Base-by-base conservation (phyloP, 306 rosid species). In the Pyrus betulifolia region DNA sequence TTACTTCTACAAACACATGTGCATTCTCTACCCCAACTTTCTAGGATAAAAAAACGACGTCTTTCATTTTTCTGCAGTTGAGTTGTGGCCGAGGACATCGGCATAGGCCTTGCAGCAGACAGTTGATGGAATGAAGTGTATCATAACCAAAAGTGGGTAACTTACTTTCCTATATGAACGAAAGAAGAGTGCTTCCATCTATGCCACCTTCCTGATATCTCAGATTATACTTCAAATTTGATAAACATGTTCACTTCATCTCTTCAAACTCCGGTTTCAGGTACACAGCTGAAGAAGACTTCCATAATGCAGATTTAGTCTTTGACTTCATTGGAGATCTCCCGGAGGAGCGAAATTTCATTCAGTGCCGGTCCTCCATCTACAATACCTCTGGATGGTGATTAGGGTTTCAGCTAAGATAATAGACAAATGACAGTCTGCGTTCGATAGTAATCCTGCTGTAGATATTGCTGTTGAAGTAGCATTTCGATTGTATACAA, bases 41-140 rank as follows among this genome's bases (percentile, higher is more conserved):
- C 14, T 57, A 57, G 25, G 27, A n/a, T n/a, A 57, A 21, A 21
- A 12, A 40, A n/a, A n/a, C n/a, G n/a, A n/a, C n/a, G n/a, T 27
- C 63, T 5, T 49, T 49, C 55, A 18, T 49, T 49, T 49, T 15
- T 49, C 8, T 49, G 6, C 55, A 15, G 98, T 79, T 92, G 98
- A 82, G 96, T 89, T 69, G 99, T 95, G 89, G 89, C 92, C 49
- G 97, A 92, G 88, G 99, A 92, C 80, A 95, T 97, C 40, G 91
- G 93, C 81, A 95, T 95, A 77, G 97, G 99, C 83, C 96, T 95
- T 69, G 91, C 97, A 72, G 99, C 99, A 46, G 99, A 96, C 71
- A 89, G 89, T 85, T 42, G 97, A 97, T 19, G 97, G 99, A 71
- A 95, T 92, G 99, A 95, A 85, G 71, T 95, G 99, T 72, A 86